Evolutionary conservation across 176 grass and related monocot genomes (phyloP), one percentile per base, ranked within the genome.

Genomic region (Oryza punctata): DNA sequence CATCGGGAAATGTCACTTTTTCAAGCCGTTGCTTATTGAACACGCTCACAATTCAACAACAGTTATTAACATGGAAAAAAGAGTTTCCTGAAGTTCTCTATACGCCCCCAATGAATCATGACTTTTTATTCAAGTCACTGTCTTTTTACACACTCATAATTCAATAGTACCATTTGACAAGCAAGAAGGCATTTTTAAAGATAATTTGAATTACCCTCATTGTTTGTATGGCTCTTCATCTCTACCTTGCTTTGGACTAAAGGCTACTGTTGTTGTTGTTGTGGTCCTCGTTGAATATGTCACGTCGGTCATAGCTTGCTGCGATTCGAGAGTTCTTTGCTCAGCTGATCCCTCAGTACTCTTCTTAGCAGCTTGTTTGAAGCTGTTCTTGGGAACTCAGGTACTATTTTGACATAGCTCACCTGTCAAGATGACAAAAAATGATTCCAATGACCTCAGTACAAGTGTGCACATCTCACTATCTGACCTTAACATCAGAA

Each of bases 321-420:
- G 63, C 5, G 76, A 85, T 63, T 83, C 16, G 45, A 49, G 24
- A 88, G 78, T 44, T 96, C 91, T 70, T 89, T 87, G 40, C 75
- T 78, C 38, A 95, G 33, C 67, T 93, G 93, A 73, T 98, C 93
- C 80, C 87, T 86, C 8, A 98, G 85, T 60, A 95, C 96, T 81
- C 93, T 93, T 76, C 96, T 90, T 80, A 98, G 73, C 32, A 98
- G 72, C 78, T 98, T 98, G 82, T 95, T 98, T 1, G 96, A 98
- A 71, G 96, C 89, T 19, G 96, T 98, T 75, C 96, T 90, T 1
- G 96, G 96, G 72, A 98, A 95, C 69, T 90, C 96, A 0, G 91
- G 85, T 35, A 98, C 92, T 43, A 95, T 23, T 89, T 98, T 95
- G 45, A 93, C 93, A 79, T 95, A 91, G 80, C 87, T 93, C 63